Conservation (phyloP, 768 basidiomycete species). For the Leccinum broughii region DNA sequence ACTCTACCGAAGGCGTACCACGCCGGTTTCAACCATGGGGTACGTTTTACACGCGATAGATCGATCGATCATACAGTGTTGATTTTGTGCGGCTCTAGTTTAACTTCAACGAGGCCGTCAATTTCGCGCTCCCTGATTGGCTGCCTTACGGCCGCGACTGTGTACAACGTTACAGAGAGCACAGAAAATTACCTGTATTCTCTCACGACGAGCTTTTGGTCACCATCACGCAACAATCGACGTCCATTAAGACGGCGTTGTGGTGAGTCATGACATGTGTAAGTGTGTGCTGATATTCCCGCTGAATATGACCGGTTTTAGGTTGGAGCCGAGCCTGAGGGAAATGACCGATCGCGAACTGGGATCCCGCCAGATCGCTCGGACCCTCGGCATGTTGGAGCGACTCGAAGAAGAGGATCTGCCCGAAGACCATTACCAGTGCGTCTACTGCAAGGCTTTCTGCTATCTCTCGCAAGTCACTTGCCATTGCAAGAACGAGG, state of each 20-base stretch:
- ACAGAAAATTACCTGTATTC: conserved; percentile 93
- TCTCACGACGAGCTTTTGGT: conserved; percentile 96
- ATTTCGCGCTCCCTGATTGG: conserved; percentile 98
- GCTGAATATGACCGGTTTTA: conserved; percentile 35
- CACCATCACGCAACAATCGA: conserved; percentile 96
- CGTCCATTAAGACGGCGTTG: conserved; percentile 86
- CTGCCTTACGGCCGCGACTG: conserved; percentile 83
- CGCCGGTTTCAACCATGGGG: conserved; percentile 97
- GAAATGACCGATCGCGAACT: conserved; percentile 92
- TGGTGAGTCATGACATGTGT: conserved; percentile 58
- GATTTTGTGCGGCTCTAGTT: conserved; percentile 52
- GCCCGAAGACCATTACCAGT: conserved; percentile 95
- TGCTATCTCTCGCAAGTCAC: conserved; percentile 93
- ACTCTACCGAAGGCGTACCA: conserved; percentile 98
- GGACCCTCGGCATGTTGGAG: conserved; percentile 62
- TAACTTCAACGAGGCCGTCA: conserved; percentile 99
- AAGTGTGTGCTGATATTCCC: conserved; percentile 19
- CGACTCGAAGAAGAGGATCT: conserved; percentile 76
- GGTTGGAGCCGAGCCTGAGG: conserved; percentile 79
- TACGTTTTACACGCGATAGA: conserved; percentile 46
- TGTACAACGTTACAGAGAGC: conserved; percentile 85
- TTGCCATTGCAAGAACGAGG: conserved; percentile 73
- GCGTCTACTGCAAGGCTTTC: conserved; percentile 88
- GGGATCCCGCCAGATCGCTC: conserved; percentile 60
- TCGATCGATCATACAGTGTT: conserved; percentile 24